A percentile compares a stretch with the other conserved stretches of the same genome.
Conservation (phyloP, 78 protist species). For the Bigelowiella natans region DNA sequence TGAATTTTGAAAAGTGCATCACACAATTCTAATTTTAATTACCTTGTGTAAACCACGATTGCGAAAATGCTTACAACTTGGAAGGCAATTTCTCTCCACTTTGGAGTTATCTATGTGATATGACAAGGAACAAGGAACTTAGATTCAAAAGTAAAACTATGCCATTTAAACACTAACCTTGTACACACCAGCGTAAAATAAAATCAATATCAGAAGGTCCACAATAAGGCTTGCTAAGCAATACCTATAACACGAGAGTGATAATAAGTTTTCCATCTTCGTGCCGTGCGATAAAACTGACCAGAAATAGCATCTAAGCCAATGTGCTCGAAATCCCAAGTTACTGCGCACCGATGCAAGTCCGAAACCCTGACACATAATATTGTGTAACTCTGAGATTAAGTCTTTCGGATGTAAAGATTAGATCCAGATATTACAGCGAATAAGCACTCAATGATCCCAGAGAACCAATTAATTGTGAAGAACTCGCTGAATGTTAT, state of each 20-base stretch:
- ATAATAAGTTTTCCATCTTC: too few species aligned
- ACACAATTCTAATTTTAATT: too few species aligned
- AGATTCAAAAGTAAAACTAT: too few species aligned
- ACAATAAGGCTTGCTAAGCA: background rate
- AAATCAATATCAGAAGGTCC: background rate
- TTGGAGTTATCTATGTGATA: background rate
- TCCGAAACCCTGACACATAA: background rate
- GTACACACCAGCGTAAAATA: background rate
- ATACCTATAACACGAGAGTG: background rate
- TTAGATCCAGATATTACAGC: background rate
- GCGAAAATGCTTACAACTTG: background rate
- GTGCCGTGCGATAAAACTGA: background rate
- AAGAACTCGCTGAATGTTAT: background rate
- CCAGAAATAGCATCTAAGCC: background rate
- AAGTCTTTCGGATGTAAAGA: background rate
- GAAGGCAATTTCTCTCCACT: background rate
- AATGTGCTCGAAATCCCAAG: background rate
- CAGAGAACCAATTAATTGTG: background rate
- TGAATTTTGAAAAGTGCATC: too few species aligned
- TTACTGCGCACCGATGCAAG: background rate
- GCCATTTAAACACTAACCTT: too few species aligned
- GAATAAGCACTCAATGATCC: background rate
- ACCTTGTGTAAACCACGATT: background rate
- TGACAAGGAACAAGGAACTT: too few species aligned
- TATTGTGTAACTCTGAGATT: background rate